Base-by-base conservation (phyloP, 805 yeast genomes). In the Ogataea methanolica region DNA sequence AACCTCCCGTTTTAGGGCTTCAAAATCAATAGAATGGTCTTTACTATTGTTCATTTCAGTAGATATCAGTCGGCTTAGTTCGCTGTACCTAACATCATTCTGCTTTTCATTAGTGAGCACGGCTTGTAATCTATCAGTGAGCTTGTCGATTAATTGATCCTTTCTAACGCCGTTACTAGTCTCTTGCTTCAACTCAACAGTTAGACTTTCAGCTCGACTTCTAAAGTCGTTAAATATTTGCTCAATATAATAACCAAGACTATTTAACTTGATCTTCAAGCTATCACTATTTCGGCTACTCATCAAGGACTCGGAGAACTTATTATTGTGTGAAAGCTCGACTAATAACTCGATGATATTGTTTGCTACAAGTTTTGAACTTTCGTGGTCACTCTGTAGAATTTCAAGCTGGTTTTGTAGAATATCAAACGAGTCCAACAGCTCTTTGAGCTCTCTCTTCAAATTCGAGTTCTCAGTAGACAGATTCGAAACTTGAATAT, bases 371-470 rank as follows among this genome's bases (percentile, higher is more conserved):
- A 16, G n/a, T 42, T 52, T 50, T 50, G 56, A 52, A 5, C 50
- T 41, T 9, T 39, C 38, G 39, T 57, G 53, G 45, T 58, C 59
- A 8, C 29, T 12, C 23, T 56, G 54, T 9, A 55, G 23, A 11
- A 42, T 42, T 8, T 49, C 48, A n/a, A 59, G 37, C 34, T 56
- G 55, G 3, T 45, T 45, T 33, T 60, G 55, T 4, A 58, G 38
- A 15, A 35, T 33, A 14, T 54, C 55, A 42, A 54, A 58, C 4
- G 56, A 44, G 0, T 29, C 38, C n/a, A 52, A 43, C 47, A 51
- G 29, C n/a, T 54, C 51, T 11, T 50, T 41, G 6, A 50, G 44
- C 15, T 55, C 54, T 9, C 41, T 44, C 16, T 47, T 50, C n/a
- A 56, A 42, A 4, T 37, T 31, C 5, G 38, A 21, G 14, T 53